A percentile compares a stretch with the other conserved stretches of the same genome.
phyloP scores from a whole-genome alignment of 2,329 filamentous ascomycete species.

The Trichophyton simii region DNA sequence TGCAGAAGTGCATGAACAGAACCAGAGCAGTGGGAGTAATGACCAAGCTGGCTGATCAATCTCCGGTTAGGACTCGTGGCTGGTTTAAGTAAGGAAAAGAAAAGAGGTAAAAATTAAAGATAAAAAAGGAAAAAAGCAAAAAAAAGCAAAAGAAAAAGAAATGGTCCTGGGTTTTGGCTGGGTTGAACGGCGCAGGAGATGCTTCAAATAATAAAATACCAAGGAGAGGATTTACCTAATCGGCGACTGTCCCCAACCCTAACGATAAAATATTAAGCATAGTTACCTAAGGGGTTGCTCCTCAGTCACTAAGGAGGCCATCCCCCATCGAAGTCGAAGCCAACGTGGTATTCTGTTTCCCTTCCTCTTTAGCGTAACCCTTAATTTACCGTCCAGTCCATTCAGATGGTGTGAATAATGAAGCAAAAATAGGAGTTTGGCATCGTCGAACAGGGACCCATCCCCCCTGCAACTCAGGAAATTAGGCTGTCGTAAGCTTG shows the following conservation, averaged over 20 bases:
- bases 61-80: background rate
- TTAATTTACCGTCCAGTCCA: background rate
- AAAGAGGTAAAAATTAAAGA: background rate
- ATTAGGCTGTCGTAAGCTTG: conserved; percentile 4
- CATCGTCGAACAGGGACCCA: conserved; percentile 2
- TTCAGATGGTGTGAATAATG: background rate
- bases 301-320: background rate
- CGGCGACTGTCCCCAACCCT: background rate
- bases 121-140: background rate
- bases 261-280: background rate
- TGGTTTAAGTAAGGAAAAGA: background rate
- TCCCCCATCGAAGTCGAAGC: background rate
- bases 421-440: background rate
- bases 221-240: background rate
- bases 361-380: background rate
- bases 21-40: background rate
- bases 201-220: background rate
- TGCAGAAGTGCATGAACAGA: background rate
- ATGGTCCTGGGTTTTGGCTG: background rate
- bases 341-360: background rate
- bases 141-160: background rate
- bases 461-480: conserved; percentile 4
- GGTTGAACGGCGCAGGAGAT: background rate
- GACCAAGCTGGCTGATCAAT: background rate
- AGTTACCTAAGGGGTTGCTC: background rate